phyloP scores from a whole-genome alignment of 2,329 filamentous ascomycete species.

The Neofusicoccum cordaticola region DNA sequence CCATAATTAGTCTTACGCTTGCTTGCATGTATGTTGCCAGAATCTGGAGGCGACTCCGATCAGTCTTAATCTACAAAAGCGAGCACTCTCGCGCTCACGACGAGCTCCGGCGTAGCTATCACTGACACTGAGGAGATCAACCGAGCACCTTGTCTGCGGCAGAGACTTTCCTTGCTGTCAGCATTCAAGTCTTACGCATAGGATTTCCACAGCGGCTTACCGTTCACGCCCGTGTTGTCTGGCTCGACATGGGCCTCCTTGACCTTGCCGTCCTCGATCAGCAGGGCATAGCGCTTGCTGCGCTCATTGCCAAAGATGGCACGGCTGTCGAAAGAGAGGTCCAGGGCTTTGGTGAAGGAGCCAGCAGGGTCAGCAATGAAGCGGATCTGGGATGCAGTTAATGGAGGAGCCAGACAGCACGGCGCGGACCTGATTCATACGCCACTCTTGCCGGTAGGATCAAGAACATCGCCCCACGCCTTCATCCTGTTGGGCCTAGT shows the following conservation, averaged over 20 bases:
- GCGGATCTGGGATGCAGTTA: slow-evolving; percentile 60
- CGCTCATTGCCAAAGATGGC: slow-evolving; percentile 78
- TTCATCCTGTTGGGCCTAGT: slow-evolving; percentile 64
- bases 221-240: slow-evolving; percentile 78
- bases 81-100: background rate
- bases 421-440: slow-evolving; percentile 48
- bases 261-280: slow-evolving; percentile 82
- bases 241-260: slow-evolving; percentile 79
- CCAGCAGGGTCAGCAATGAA: slow-evolving; percentile 82
- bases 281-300: slow-evolving; percentile 83
- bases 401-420: background rate
- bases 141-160: slow-evolving; percentile 17
- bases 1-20: no score
- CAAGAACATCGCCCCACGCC: slow-evolving; percentile 77
- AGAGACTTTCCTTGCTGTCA: slow-evolving; percentile 9
- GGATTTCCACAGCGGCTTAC: slow-evolving; percentile 48
- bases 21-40: no score
- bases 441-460: slow-evolving; percentile 70
- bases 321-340: slow-evolving; percentile 75
- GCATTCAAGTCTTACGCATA: background rate
- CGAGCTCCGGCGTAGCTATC: background rate
- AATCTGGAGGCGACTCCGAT: no score
- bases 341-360: slow-evolving; percentile 77
- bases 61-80: background rate
- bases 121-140: slow-evolving; percentile 13